Base-by-base conservation (phyloP, 1,284 basidiomycete genomes). In the Phaffia rhodozyma region DNA sequence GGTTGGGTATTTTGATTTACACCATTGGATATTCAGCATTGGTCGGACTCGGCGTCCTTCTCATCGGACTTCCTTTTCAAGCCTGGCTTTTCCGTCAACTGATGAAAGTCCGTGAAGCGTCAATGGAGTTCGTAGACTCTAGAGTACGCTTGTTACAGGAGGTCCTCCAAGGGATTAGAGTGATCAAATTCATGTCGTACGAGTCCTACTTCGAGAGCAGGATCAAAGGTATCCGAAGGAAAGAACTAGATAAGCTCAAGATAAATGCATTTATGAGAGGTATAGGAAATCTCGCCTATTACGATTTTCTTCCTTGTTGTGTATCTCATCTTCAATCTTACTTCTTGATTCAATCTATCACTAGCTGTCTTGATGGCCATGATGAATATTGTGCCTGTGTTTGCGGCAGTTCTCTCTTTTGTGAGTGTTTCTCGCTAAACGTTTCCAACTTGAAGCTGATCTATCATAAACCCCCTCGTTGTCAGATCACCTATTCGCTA, bases 401-500 rank as follows among this genome's bases (percentile, higher is more conserved):
- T 87, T 18, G 86, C 86, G 0, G 80, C 85, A 1, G 79, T 89
- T 25, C 13, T 18, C 20, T n/a, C 57, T 5, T 23, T 43, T 21
- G 43, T 27, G 38, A 30, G 55, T 32, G 21, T 21, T 2, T 43
- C 38, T 43, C 13, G 5, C 5, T 11, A 2, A 0, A 0, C 6
- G 5, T 11, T 3, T 7, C 13, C 18, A 48, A 48, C 0, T 13
- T 23, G 6, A 29, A 34, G 3, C 57, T 25, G 30, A 43, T 5
- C 53, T 5, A n/a, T 30, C 5, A n/a, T 11, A 90, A 62, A 84
- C 86, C 9, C 20, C 29, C 23, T 49, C 57, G 1, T 60, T 18
- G 86, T 4, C 89, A 91, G 72, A 82, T 90, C 70, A 85, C 85
- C 0, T 89, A 88, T 71, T 79, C 81, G 1, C 74, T 84, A 20